Evolutionary conservation across 2,329 filamentous ascomycete species (phyloP).

Genomic region (Xylaria sp.): DNA sequence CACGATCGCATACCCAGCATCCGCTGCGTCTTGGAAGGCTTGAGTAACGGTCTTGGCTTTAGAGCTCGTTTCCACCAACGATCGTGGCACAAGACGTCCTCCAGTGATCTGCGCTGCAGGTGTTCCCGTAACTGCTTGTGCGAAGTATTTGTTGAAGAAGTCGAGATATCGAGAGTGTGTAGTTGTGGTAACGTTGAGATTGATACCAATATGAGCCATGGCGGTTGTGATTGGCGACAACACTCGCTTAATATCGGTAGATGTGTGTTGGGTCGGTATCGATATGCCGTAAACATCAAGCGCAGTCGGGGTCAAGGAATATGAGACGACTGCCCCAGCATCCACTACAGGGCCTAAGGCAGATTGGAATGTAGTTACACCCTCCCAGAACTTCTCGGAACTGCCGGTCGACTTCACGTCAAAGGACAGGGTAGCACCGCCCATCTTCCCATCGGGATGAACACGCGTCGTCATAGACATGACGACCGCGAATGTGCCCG

Average conservation of each 20-base stretch:
- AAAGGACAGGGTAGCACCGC: constrained; percentile 1
- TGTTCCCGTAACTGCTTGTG: not conserved
- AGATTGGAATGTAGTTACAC: constrained; percentile 50
- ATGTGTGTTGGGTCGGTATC: not conserved
- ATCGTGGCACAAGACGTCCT: constrained; percentile 17
- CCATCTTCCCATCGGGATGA: constrained; percentile 42
- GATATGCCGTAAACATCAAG: constrained; percentile 24
- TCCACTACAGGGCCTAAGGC: constrained; percentile 44
- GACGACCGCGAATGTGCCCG: constrained; percentile 57
- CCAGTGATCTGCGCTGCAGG: constrained; percentile 16
- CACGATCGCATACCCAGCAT: constrained; percentile 49
- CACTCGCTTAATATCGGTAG: not conserved
- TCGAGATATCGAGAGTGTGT: constrained; percentile 7
- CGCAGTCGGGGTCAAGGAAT: not conserved
- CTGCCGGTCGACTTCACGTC: not conserved
- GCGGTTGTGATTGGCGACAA: not conserved
- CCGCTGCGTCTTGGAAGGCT: constrained; percentile 49
- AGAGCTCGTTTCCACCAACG: not conserved
- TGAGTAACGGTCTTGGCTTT: not conserved
- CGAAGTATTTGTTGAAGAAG: constrained; percentile 10
- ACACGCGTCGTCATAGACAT: constrained; percentile 53
- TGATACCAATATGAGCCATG: constrained; percentile 1
- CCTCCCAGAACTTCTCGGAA: constrained; percentile 36
- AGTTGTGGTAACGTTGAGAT: not conserved
- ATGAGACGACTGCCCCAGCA: constrained; percentile 8